These are phyloP conservation scores for Cyclotella distinguenda DNA, from an alignment of 108 stramenopile species.

Conservation along the genomic window DNA sequence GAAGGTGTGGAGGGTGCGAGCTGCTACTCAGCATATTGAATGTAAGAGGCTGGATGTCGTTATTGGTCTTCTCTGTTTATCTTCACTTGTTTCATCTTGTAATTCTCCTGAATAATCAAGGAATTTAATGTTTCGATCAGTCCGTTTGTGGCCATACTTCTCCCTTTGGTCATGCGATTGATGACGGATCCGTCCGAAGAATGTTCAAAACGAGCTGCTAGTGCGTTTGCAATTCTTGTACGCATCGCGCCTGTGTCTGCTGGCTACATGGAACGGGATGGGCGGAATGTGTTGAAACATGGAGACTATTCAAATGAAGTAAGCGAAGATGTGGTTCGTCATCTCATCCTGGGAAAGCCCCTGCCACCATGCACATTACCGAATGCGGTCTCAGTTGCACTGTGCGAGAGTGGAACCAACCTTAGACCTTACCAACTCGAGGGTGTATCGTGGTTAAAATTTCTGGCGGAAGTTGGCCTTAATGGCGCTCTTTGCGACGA, in stretches of 20 bases:
- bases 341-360: slow-evolving; percentile 84
- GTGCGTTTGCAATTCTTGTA: slow-evolving; percentile 73
- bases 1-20: slow-evolving; percentile 35
- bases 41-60: no score
- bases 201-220: slow-evolving; percentile 65
- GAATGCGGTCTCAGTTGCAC: slow-evolving; percentile 22
- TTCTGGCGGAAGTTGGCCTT: slow-evolving; percentile 72
- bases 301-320: background rate
- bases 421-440: slow-evolving; percentile 85
- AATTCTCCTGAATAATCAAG: no score
- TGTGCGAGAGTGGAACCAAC: slow-evolving; percentile 43
- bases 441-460: slow-evolving; percentile 83
- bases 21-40: slow-evolving; percentile 46
- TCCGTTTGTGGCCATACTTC: slow-evolving; percentile 65
- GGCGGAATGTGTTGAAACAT: background rate
- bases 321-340: slow-evolving; percentile 66
- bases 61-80: no score
- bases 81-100: no score
- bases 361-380: slow-evolving; percentile 67
- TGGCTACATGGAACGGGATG: slow-evolving; percentile 7
- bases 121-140: slow-evolving; percentile 42
- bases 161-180: slow-evolving; percentile 74
- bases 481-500: slow-evolving; percentile 87
- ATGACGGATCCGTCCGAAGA: slow-evolving; percentile 68
- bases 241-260: slow-evolving; percentile 74